These are phyloP conservation scores for Aspergillus fructus DNA, from an alignment of 2,329 filamentous ascomycete species.

Conservation along the genomic window DNA sequence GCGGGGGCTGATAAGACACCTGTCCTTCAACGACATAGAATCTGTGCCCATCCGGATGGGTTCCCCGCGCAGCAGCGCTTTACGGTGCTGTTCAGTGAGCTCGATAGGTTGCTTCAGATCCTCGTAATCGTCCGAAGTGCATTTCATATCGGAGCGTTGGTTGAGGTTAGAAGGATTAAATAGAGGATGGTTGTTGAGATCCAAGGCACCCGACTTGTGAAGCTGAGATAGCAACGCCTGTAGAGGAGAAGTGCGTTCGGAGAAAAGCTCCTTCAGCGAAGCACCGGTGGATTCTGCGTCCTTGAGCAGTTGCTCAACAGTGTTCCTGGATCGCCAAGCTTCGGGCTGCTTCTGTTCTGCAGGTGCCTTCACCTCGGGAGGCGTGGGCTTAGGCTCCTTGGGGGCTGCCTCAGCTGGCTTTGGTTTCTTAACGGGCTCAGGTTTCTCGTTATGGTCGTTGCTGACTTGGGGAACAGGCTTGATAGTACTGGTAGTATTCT, in stretches of 20 bases:
- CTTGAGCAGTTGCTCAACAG: conserved; percentile 38
- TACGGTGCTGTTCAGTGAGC: conserved; percentile 44
- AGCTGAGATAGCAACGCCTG: conserved; percentile 40
- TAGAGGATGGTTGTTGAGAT: conserved; percentile 39
- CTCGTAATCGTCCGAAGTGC: conserved; percentile 40
- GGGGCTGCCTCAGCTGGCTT: background rate
- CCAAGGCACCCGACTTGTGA: conserved; percentile 36
- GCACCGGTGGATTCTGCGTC: conserved; percentile 37
- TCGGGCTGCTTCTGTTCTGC: conserved; percentile 25
- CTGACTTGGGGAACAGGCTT: conserved; percentile 18
- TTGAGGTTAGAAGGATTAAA: conserved; percentile 43
- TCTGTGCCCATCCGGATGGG: conserved; percentile 40
- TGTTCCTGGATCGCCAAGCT: conserved; percentile 41
- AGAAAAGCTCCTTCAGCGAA: conserved; percentile 41
- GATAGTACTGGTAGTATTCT: conserved; percentile 13
- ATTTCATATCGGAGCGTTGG: conserved; percentile 45
- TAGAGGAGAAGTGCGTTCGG: conserved; percentile 40
- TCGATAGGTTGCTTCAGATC: conserved; percentile 39
- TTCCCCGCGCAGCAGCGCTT: conserved; percentile 41
- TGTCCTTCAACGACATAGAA: conserved; percentile 38
- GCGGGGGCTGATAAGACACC: conserved; percentile 46
- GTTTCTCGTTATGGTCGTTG: conserved; percentile 21
- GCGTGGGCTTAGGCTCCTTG: background rate
- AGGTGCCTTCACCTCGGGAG: conserved; percentile 10
- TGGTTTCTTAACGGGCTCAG: conserved; percentile 12